phyloP scores from a whole-genome alignment of 140 eudicot species.

The Bidens hawaiensis region DNA sequence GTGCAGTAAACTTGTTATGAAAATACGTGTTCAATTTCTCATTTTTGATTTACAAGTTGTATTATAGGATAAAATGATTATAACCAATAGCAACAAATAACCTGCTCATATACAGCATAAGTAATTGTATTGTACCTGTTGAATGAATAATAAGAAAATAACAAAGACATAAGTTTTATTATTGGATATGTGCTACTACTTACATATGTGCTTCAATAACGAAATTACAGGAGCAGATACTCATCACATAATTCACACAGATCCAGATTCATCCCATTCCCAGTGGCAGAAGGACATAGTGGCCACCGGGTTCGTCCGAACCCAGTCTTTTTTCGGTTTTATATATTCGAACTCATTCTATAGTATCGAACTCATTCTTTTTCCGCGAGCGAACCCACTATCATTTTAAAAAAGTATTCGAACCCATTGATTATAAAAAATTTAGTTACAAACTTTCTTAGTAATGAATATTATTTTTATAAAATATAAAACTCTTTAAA shows the following conservation, averaged over 20 bases:
- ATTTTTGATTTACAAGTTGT: neutral
- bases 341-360: no score
- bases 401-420: no score
- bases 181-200: neutral
- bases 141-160: conserved; percentile 5
- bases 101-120: conserved; percentile 3
- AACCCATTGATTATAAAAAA: no score
- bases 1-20: conserved; percentile 6
- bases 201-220: neutral
- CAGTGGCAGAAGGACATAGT: no score
- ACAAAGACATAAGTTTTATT: neutral
- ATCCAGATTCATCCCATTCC: neutral
- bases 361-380: no score
- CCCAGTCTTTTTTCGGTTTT: no score
- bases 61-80: conserved; percentile 1
- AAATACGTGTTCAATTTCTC: conserved; percentile 10
- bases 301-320: no score
- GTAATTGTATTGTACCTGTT: conserved; percentile 23
- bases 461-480: no score
- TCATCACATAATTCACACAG: conserved; percentile 10
- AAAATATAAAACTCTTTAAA: no score
- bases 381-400: no score
- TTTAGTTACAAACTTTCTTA: no score
- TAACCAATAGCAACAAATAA: conserved; percentile 4
- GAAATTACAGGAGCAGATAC: neutral